Conservation (phyloP, 2,329 filamentous ascomycete species). For the Byssoonygena ceratinophila region DNA sequence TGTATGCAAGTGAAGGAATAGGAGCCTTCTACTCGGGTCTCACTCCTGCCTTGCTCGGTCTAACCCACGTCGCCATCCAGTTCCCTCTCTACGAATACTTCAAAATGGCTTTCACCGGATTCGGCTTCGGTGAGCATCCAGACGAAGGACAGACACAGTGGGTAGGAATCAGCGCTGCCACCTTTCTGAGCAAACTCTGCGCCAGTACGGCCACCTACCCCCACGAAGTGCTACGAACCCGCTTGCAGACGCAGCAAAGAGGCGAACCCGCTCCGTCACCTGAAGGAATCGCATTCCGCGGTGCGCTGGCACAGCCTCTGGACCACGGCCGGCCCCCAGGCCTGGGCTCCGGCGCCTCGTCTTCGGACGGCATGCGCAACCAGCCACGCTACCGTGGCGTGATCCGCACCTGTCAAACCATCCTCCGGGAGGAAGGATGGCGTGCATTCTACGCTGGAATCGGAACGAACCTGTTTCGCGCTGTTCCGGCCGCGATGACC, state of each 20-base stretch:
- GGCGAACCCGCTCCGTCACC: constrained; percentile 40
- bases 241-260: constrained; percentile 84
- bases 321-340: constrained; percentile 37
- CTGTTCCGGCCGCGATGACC: constrained; percentile 87
- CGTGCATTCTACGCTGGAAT: constrained; percentile 93
- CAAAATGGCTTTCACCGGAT: constrained; percentile 80
- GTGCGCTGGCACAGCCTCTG: constrained; percentile 31
- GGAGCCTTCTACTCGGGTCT: constrained; percentile 90
- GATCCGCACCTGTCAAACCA: constrained; percentile 69
- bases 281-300: constrained; percentile 43
- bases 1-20: constrained; percentile 85
- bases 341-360: constrained; percentile 31
- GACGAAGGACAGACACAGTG: constrained; percentile 58
- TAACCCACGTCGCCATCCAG: constrained; percentile 93
- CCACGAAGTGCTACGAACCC: constrained; percentile 88
- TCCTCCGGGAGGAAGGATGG: constrained; percentile 87
- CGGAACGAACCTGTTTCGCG: constrained; percentile 94
- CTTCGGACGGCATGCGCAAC: constrained; percentile 49
- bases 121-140: constrained; percentile 67
- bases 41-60: constrained; percentile 77
- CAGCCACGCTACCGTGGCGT: constrained; percentile 61
- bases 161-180: constrained; percentile 74
- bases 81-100: constrained; percentile 93
- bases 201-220: constrained; percentile 94
- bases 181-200: constrained; percentile 85